These are phyloP conservation scores for Triadica sebifera DNA, from an alignment of 345 rosid genomes.

Conservation along the genomic window DNA sequence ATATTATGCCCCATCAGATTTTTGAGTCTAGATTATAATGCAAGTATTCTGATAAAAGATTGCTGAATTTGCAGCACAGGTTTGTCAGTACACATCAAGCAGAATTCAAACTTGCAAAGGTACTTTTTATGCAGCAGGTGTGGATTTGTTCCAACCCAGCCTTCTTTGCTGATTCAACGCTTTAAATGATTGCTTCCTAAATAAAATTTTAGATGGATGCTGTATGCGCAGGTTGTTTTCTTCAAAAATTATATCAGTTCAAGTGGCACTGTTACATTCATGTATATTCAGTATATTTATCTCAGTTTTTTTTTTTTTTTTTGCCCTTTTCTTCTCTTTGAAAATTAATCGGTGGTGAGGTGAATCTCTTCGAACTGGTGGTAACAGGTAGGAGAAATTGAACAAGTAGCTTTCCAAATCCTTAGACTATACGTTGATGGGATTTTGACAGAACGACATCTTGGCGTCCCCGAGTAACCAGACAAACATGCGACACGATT, in stretches of 20 bases:
- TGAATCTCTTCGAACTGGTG: too few relatives aligned
- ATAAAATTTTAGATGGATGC: not conserved
- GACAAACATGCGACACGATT: too few relatives aligned
- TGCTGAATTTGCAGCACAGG: slow-evolving; percentile 39
- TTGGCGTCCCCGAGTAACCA: too few relatives aligned
- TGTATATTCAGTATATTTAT: not conserved
- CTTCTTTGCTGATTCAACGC: not conserved
- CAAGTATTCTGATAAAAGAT: slow-evolving; percentile 15
- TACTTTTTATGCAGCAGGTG: slow-evolving; percentile 39
- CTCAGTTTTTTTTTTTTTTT: too few relatives aligned
- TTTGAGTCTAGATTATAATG: slow-evolving; percentile 10
- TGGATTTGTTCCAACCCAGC: not conserved
- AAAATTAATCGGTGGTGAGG: too few relatives aligned
- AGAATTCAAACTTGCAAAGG: slow-evolving; percentile 40
- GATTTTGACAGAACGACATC: too few relatives aligned
- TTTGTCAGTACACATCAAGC: slow-evolving; percentile 37
- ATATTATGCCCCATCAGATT: not conserved
- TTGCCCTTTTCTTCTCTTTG: too few relatives aligned
- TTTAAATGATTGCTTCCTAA: not conserved
- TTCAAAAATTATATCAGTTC: not conserved
- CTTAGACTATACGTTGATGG: too few relatives aligned
- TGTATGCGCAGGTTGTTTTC: not conserved
- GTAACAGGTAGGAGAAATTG: too few relatives aligned
- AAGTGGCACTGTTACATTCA: not conserved
- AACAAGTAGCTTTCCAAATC: too few relatives aligned